Evolutionary conservation across 768 basidiomycete species (phyloP), one percentile per base, ranked within the genome.

Genomic region (Strobilomyces dryophilus): DNA sequence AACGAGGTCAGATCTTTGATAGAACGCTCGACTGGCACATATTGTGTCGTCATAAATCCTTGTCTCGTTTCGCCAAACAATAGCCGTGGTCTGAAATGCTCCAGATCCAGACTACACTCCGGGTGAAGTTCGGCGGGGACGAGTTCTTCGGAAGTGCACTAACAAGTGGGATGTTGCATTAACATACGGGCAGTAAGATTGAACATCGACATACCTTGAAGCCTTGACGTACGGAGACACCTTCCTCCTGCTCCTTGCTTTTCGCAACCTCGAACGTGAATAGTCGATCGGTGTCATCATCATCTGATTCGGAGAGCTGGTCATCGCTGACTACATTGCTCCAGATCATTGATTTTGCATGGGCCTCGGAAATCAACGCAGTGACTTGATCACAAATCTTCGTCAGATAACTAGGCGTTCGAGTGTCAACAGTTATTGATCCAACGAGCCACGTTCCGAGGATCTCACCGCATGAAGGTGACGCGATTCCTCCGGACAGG

Each of bases 191-290:
- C 8, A 29, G 29, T 29, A 29, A 29, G 5, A 29, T 29, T 29
- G 29, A 29, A 29, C 29, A 29, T 29, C 29, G 29, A 29, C 29
- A 29, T 29, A 6, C 29, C 29, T 29, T 29, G 29, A 29, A 29
- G 29, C 29, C 29, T 29, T 9, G 29, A 29, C 29, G 68, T 17
- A 66, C 59, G 0, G 67, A 62, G 6, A 80, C 79, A 15, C 70
- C 66, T 61, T 84, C 82, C 45, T 80, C 79, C 57, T 83, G 80
- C 51, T 84, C 80, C 32, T 74, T 74, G 11, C 76, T 81, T 62
- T 84, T 80, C 2, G 72, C 67, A 3, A 84, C 82, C 45, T 80
- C 76, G 46, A 82, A 84, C 0, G 74, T 74, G 63, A 79, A 84
- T 27, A 84, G 57, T 8, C 82, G 72, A 55, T 80, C 79, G 12